A percentile compares a stretch with the other conserved stretches of the same genome.
These are phyloP conservation scores for Erysimum cheiri DNA, from an alignment of 441 rosid species.

Conservation along the genomic window DNA sequence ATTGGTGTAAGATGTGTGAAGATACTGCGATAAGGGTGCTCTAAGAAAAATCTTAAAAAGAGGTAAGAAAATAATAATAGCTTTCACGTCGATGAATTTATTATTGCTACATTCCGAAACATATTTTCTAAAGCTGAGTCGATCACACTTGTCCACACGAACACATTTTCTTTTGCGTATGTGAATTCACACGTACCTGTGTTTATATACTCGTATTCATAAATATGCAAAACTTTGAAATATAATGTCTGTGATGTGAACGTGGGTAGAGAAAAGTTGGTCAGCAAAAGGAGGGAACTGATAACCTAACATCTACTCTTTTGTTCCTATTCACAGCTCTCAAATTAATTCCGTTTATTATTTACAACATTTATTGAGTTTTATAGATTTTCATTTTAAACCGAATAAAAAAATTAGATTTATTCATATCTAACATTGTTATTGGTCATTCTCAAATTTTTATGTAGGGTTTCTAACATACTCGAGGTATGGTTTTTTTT, in stretches of 20 bases:
- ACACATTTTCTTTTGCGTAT: slow-evolving; percentile 16
- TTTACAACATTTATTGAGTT: not conserved
- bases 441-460: too few species aligned
- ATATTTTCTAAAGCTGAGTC: not conserved
- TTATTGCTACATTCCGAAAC: slow-evolving; percentile 24
- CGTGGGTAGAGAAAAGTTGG: slow-evolving; percentile 37
- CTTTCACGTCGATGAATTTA: slow-evolving; percentile 19
- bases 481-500: too few species aligned
- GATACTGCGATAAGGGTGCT: too few species aligned
- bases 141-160: slow-evolving; percentile 35
- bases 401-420: not conserved
- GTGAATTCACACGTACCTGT: slow-evolving; percentile 38
- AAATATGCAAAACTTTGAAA: not conserved
- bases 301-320: slow-evolving; percentile 39
- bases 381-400: not conserved
- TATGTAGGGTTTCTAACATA: too few species aligned
- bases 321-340: slow-evolving; percentile 24
- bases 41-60: too few species aligned
- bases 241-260: slow-evolving; percentile 29
- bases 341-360: not conserved
- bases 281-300: slow-evolving; percentile 37
- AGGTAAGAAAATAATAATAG: slow-evolving; percentile 5
- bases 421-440: not conserved
- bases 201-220: not conserved
- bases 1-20: too few species aligned